Evolutionary conservation across 1,284 basidiomycete genomes (phyloP), one percentile per base, ranked within the genome.

Genomic region (Gomphus bonarii): DNA sequence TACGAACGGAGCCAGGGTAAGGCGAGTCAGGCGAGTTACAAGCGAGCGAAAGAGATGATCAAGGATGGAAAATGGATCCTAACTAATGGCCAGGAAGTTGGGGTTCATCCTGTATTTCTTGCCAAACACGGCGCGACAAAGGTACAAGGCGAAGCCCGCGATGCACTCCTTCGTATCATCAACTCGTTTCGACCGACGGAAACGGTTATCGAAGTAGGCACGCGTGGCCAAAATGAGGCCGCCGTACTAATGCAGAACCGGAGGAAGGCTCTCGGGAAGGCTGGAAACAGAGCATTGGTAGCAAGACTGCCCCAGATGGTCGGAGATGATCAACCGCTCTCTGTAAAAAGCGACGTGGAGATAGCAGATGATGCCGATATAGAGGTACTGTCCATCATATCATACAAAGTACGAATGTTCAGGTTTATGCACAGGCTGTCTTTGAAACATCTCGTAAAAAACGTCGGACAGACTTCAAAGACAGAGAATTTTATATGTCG

Each of bases 1-100:
- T 99, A 97, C 68, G 93, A 97, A 66, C 84, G 93, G 31, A 94
- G 91, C 59, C 87, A 92, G 66, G 85, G 87, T 33, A 97, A 95
- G 67, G 95, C 95, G 3, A 88, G 85, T 63, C 78, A 84, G 18
- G 85, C 86, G 57, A 89, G 87, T 63, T 91, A 97, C 72, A 83
- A 86, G 62, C 82, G 93, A 10, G 87, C 95, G 6, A 99, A 98
- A 69, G 85, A 86, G 57, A 88, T 97, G 77, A 75, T 80, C 59
- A 89, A 88, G 65, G 81, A 82, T 54, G 72, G 76, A 1, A 79
- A 80, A 58, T 91, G 88, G 88, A 73, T 91, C 35, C 74, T 75
- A 1, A 74, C 73, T 18, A 78, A 83, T 9, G 80, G 82, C 2
- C 84, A 88, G 16, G 82, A 84, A 61, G 75, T 77, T 11, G 78